Base-by-base conservation (phyloP, 2,329 filamentous ascomycete genomes). In the Venturia carpophila region DNA sequence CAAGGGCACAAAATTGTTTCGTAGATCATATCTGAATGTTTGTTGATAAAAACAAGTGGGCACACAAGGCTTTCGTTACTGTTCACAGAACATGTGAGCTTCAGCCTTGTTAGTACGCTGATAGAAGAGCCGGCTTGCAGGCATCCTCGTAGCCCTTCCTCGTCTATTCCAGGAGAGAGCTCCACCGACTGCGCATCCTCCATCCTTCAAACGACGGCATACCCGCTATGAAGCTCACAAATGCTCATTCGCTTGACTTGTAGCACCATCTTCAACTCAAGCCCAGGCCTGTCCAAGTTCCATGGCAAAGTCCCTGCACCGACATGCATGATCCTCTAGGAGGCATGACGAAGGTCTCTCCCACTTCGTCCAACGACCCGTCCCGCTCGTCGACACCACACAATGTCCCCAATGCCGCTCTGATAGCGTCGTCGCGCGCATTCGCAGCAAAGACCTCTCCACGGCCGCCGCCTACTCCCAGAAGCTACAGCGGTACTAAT, bases 351-450 rank as follows among this genome's bases (percentile, higher is more conserved):
- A 58, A 27, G 52, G 52, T 27, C 52, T 58, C 30, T 37, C 30
- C 52, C 15, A 58, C 27, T n/a, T 27, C 52, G 19, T 37, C 64
- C 52, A 64, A 60, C 47, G 43, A 30, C 19, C 39, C 21, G 17
- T 61, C 55, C 13, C 64, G 64, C 39, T 60, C 64, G 21, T 42
- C 47, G 42, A 65, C 64, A 37, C 64, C 42, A 27, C 43, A 66
- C 30, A 67, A 67, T 42, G 65, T 67, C 37, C 69, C 70, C 62
- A 71, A 78, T 71, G 79, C 80, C 60, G 81, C 81, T 58, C 75
- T 83, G 17, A 74, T 74, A 63, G 81, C 81, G 41, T 81, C 81
- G 10, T 73, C 76, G 6, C 69, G 75, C 49, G 81, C 81, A 27
- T 83, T 83, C 70, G 75, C 73, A 13, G 75, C 73, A 13, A 79